These are phyloP conservation scores for Globisporangium lucens DNA, from an alignment of 352 stramenopile species.

Conservation along the genomic window DNA sequence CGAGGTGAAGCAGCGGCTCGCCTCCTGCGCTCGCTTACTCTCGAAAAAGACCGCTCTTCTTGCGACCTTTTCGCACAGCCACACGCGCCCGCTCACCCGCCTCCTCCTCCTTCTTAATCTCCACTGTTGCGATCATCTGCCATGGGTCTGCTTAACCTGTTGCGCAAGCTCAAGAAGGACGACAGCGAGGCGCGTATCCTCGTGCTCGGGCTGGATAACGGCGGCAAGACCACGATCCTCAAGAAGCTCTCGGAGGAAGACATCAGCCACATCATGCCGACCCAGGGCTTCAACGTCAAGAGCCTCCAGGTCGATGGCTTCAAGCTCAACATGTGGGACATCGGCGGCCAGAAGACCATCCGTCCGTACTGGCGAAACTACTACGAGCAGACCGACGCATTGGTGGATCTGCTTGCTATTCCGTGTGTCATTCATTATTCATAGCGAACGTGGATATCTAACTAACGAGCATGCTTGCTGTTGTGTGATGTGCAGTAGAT, in stretches of 20 bases:
- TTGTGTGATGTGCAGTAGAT: constrained; percentile 37
- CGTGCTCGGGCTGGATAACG: constrained; percentile 95
- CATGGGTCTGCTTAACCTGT: constrained; percentile 92
- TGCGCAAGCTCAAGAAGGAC: constrained; percentile 95
- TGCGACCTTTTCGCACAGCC: constrained; percentile 2
- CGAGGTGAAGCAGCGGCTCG: background rate
- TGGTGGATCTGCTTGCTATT: constrained; percentile 36
- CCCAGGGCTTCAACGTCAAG: constrained; percentile 97
- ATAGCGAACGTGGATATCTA: background rate
- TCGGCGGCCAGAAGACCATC: constrained; percentile 99
- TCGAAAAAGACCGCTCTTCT: constrained; percentile 33
- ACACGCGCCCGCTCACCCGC: background rate
- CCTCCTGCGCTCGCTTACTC: constrained; percentile 29
- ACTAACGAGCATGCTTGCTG: background rate
- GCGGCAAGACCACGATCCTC: constrained; percentile 96
- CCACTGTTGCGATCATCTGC: constrained; percentile 10
- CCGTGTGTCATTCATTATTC: background rate
- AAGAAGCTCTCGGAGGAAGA: constrained; percentile 96
- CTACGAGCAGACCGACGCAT: constrained; percentile 96
- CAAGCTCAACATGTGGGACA: constrained; percentile 98
- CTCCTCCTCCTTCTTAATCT: background rate
- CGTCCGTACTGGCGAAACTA: constrained; percentile 99
- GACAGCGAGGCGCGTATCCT: constrained; percentile 94
- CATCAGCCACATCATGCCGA: constrained; percentile 92
- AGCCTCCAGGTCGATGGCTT: constrained; percentile 94